phyloP scores from a whole-genome alignment of 805 yeast species.

The Lipomyces mesembrius region DNA sequence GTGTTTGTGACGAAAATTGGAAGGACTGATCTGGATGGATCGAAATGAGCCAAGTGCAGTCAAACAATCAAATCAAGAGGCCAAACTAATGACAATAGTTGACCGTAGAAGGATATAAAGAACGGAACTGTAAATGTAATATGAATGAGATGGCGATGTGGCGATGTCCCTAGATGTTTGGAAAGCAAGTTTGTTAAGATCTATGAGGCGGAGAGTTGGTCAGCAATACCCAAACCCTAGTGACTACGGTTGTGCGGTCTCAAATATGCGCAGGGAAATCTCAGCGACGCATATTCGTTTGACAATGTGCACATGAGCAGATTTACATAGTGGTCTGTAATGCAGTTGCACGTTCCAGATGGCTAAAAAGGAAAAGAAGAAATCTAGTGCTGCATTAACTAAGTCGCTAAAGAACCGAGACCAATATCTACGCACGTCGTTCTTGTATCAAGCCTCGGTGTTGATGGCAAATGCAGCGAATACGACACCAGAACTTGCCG shows the following conservation, averaged over 20 bases:
- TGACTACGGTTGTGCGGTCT: background rate
- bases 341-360: background rate
- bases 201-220: background rate
- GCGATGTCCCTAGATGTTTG: background rate
- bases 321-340: background rate
- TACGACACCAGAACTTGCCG: background rate
- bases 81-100: background rate
- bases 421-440: slow-evolving; percentile 38
- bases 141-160: background rate
- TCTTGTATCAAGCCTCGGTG: slow-evolving; percentile 37
- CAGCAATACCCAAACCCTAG: background rate
- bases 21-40: background rate
- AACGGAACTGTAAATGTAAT: background rate
- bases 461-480: slow-evolving; percentile 23
- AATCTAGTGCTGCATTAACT: slow-evolving; percentile 10
- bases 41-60: background rate
- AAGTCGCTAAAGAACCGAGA: slow-evolving; percentile 33
- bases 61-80: background rate
- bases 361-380: slow-evolving; percentile 1
- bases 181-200: background rate
- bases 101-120: background rate
- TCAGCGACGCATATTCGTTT: background rate
- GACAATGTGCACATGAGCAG: background rate
- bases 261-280: background rate
- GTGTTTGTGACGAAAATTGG: background rate